These are phyloP conservation scores for Geotrichum bryndzae DNA, from an alignment of 1,139 yeast species.

Conservation along the genomic window DNA sequence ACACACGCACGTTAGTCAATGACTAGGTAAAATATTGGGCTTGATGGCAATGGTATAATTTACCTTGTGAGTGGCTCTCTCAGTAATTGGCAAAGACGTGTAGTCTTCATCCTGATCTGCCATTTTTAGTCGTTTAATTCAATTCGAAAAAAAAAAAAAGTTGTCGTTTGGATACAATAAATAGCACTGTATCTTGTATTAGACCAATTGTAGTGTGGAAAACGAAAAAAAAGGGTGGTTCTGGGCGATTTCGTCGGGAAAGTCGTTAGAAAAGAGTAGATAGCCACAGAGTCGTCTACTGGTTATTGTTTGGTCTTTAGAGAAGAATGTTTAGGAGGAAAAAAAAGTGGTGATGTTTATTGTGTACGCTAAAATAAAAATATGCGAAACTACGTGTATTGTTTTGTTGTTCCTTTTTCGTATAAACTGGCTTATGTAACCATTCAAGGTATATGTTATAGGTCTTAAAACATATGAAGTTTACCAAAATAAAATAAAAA, in stretches of 20 bases:
- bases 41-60: conserved; percentile 33
- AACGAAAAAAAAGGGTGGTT: background rate
- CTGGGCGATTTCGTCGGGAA: background rate
- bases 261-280: background rate
- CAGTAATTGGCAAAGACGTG: conserved; percentile 57
- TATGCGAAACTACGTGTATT: background rate
- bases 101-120: conserved; percentile 47
- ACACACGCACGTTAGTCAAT: background rate
- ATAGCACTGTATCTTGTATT: background rate
- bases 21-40: background rate
- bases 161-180: background rate
- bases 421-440: background rate
- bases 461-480: background rate
- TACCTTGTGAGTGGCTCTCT: conserved; percentile 59
- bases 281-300: background rate
- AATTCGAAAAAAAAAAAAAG: background rate
- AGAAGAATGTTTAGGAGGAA: background rate
- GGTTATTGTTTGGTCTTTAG: background rate
- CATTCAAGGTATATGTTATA: background rate
- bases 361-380: background rate
- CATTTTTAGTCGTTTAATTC: conserved; percentile 5
- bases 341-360: background rate
- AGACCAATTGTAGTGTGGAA: background rate
- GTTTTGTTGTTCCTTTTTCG: background rate
- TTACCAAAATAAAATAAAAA: background rate